phyloP scores from a whole-genome alignment of 192 early-diverging fungal genomes.

The Podila epicladia region DNA sequence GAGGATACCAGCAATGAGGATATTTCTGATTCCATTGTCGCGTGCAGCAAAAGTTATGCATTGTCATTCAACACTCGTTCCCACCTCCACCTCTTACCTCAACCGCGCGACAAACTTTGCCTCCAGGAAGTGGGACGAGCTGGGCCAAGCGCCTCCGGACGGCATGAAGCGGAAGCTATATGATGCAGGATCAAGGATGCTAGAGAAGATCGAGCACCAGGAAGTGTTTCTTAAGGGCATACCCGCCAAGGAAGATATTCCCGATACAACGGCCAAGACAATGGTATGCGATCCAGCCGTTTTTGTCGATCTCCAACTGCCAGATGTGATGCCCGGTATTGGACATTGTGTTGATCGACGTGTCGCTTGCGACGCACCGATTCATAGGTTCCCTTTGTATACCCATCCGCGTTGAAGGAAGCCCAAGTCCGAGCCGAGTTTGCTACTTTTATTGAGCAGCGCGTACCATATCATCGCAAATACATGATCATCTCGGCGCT shows the following conservation, averaged over 20 bases:
- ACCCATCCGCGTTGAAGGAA: constrained; percentile 60
- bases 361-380: neutral
- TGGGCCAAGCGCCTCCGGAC: constrained; percentile 45
- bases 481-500: constrained; percentile 76
- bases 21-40: constrained; percentile 63
- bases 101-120: constrained; percentile 58
- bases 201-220: constrained; percentile 77
- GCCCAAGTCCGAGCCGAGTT: constrained; percentile 58
- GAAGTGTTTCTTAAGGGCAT: constrained; percentile 83
- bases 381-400: constrained; percentile 53
- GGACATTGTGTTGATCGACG: too few relatives aligned
- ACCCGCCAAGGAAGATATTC: constrained; percentile 61
- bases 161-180: constrained; percentile 71
- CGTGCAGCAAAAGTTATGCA: constrained; percentile 57
- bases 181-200: constrained; percentile 64
- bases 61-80: constrained; percentile 59
- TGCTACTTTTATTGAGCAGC: constrained; percentile 53
- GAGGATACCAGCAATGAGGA: constrained; percentile 25
- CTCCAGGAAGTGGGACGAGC: constrained; percentile 62
- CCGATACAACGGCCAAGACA: constrained; percentile 9
- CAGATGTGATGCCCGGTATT: neutral
- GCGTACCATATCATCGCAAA: constrained; percentile 73
- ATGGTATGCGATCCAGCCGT: constrained; percentile 6
- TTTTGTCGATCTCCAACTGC: neutral
- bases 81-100: constrained; percentile 49